Conservation (phyloP, 2,329 filamentous ascomycete genomes). For the Pyrenochaeta sp. region DNA sequence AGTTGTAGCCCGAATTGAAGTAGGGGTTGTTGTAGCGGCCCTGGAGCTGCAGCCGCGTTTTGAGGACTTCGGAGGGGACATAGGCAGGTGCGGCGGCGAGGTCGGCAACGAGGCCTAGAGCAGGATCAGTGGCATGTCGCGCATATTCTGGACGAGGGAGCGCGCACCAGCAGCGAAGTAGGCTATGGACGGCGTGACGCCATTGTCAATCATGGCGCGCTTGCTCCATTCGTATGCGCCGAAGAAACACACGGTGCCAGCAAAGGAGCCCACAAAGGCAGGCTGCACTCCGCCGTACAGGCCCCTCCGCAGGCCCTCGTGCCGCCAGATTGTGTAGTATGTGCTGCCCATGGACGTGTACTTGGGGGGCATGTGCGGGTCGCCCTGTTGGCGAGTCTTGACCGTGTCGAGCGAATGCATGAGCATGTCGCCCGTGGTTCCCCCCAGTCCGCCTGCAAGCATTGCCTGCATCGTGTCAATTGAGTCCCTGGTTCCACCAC, state of each 20-base stretch:
- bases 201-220: slow-evolving; percentile 82
- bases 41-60: slow-evolving; percentile 95
- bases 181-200: slow-evolving; percentile 80
- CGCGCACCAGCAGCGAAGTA: slow-evolving; percentile 81
- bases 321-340: slow-evolving; percentile 90
- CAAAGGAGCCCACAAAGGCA: slow-evolving; percentile 89
- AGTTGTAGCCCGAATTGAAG: slow-evolving; percentile 96
- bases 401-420: slow-evolving; percentile 99
- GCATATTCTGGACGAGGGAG: slow-evolving; percentile 1
- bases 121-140: not conserved
- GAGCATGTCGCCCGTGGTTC: slow-evolving; percentile 91
- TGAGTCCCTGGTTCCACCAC: slow-evolving; percentile 10
- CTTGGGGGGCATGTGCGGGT: slow-evolving; percentile 89
- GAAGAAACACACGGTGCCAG: slow-evolving; percentile 93
- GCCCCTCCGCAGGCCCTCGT: slow-evolving; percentile 86
- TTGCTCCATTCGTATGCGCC: slow-evolving; percentile 97
- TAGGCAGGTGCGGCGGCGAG: slow-evolving; percentile 91
- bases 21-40: slow-evolving; percentile 94
- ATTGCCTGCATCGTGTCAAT: slow-evolving; percentile 71
- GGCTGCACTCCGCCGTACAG: slow-evolving; percentile 94
- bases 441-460: slow-evolving; percentile 92
- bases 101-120: slow-evolving; percentile 85
- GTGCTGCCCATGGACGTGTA: slow-evolving; percentile 90
- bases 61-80: slow-evolving; percentile 95
- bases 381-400: slow-evolving; percentile 96